Evolutionary conservation across 495 filamentous ascomycete species (phyloP).

Genomic region (Hyaloscypha variabilis): DNA sequence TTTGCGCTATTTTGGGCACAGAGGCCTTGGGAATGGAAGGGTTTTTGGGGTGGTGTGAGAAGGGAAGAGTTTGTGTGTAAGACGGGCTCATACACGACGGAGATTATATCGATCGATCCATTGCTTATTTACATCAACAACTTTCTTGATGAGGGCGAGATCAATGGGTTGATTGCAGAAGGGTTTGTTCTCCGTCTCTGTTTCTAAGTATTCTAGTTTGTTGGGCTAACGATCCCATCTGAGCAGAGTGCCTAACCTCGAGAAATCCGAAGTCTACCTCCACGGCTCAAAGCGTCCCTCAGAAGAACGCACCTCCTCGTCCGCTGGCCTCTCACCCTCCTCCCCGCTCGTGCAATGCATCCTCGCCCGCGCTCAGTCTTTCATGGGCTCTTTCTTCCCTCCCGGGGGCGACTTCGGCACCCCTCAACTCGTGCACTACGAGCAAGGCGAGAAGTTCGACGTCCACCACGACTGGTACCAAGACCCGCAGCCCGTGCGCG

Average conservation of each 20-base stretch:
- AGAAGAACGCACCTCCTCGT: slow-evolving; percentile 42
- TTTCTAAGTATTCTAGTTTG: background rate
- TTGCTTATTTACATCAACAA: slow-evolving; percentile 22
- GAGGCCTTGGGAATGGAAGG: background rate
- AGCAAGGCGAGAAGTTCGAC: slow-evolving; percentile 46
- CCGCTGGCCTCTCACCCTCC: slow-evolving; percentile 45
- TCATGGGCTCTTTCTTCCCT: slow-evolving; percentile 40
- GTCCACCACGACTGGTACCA: slow-evolving; percentile 52
- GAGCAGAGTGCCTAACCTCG: background rate
- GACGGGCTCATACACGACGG: slow-evolving; percentile 12
- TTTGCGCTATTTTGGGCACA: background rate
- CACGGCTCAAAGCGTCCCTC: slow-evolving; percentile 2
- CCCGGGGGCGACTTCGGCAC: slow-evolving; percentile 41
- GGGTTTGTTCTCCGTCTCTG: slow-evolving; percentile 4
- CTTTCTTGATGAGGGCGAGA: slow-evolving; percentile 9
- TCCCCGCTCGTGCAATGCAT: slow-evolving; percentile 46
- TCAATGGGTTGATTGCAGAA: slow-evolving; percentile 6
- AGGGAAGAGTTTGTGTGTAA: slow-evolving; percentile 12
- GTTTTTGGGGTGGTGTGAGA: background rate
- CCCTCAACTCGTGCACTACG: slow-evolving; percentile 52
- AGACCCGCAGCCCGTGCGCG: slow-evolving; percentile 29
- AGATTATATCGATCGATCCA: slow-evolving; percentile 24
- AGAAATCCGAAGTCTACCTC: background rate
- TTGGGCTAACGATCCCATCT: background rate
- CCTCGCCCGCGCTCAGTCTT: slow-evolving; percentile 39